A percentile compares a stretch with the other conserved stretches of the same genome.
These are phyloP conservation scores for Bryoglossum gracile DNA, from an alignment of 495 filamentous ascomycete genomes.

Conservation along the genomic window DNA sequence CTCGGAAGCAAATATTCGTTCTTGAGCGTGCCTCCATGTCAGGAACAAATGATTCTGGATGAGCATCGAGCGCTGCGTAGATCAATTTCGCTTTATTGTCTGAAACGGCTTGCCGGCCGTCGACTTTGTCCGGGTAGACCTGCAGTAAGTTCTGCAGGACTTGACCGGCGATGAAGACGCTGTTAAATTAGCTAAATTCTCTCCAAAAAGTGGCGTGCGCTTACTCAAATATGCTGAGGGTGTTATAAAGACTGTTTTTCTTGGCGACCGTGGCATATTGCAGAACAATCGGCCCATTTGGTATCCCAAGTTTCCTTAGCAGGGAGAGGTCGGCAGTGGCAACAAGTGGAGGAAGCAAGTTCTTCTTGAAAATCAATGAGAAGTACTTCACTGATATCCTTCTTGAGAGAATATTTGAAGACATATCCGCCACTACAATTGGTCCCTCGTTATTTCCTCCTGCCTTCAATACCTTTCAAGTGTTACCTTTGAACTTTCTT, in stretches of 20 bases:
- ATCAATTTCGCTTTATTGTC: slow-evolving; percentile 64
- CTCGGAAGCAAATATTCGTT: slow-evolving; percentile 86
- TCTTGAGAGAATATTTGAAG: slow-evolving; percentile 64
- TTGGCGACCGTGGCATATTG: slow-evolving; percentile 75
- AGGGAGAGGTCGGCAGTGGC: slow-evolving; percentile 30
- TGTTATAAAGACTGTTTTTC: slow-evolving; percentile 91
- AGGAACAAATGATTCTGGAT: slow-evolving; percentile 52
- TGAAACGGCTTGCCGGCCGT: slow-evolving; percentile 62
- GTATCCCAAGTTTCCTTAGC: slow-evolving; percentile 67
- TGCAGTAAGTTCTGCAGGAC: slow-evolving; percentile 65
- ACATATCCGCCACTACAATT: slow-evolving; percentile 80
- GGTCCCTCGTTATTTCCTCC: slow-evolving; percentile 47
- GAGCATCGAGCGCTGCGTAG: slow-evolving; percentile 66
- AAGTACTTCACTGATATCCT: slow-evolving; percentile 59
- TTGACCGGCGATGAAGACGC: slow-evolving; percentile 77
- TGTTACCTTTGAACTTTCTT: too few species aligned
- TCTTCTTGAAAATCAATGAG: slow-evolving; percentile 78
- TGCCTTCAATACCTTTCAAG: slow-evolving; percentile 28
- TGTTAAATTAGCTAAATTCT: slow-evolving; percentile 4
- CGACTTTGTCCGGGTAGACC: slow-evolving; percentile 56
- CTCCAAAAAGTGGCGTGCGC: neutral
- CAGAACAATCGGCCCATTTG: slow-evolving; percentile 68
- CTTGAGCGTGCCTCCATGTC: slow-evolving; percentile 64
- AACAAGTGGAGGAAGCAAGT: slow-evolving; percentile 33
- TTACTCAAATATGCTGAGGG: slow-evolving; percentile 75